Evolutionary conservation across 352 stramenopile genomes (phyloP), one percentile per base, ranked within the genome.

Genomic region (Globisporangium paddicum): DNA sequence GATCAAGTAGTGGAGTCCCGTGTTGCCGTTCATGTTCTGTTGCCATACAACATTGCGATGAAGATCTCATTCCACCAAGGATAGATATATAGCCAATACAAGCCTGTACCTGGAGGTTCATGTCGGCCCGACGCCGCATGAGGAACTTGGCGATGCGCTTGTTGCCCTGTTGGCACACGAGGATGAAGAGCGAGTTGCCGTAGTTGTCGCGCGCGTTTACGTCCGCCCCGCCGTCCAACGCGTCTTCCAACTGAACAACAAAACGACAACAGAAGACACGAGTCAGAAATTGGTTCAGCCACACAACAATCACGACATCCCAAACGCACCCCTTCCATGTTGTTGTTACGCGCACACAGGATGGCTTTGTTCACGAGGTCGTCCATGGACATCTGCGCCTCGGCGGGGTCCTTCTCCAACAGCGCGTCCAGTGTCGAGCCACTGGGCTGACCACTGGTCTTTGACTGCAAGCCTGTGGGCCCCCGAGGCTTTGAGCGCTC

Each of bases 111-210:
- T 87, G 90, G 26, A 88, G 63, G 75, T 99, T 98, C 57, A 98
- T 92, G 56, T 98, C 77, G 21, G 93, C 95, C 28, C 83, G 93
- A 10, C 93, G 87, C 1, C 96, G 77, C 66, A 99, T 72, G 21
- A 98, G 70, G 54, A 98, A 95, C 79, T 98, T 99, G 55, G 77
- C 77, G 28, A 98, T 79, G 30, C 93, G 91, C 71, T 98, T 98
- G 76, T 94, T 96, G 45, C 94, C 96, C 74, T 98, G 84, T 66
- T 98, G 95, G 48, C 79, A 97, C 55, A 93, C 90, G 38, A 98
- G 83, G 30, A 98, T 89, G 53, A 98, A 94, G 3, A 99, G 86
- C 46, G 94, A 92, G 68, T 98, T 99, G 61, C 95, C 96, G 60
- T 97, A 85, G 49, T 97, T 86, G 77, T 99, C 96, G 34, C 82